Percentiles rank a stretch among this genome's conserved stretches.
These are phyloP conservation scores for Physocladia obscura DNA, from an alignment of 192 early-diverging fungal species.

Conservation along the genomic window DNA sequence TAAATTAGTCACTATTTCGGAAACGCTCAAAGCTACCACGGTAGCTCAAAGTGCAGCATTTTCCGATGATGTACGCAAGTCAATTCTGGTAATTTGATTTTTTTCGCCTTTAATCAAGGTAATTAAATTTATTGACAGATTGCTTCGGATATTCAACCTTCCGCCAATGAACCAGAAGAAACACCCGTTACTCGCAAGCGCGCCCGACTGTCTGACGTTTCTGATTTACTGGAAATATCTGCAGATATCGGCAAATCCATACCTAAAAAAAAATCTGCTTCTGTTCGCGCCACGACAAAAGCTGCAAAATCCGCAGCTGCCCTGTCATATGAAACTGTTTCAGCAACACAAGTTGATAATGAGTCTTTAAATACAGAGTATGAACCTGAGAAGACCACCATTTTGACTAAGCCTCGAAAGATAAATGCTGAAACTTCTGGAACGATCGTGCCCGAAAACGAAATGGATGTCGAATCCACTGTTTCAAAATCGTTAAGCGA, in stretches of 20 bases:
- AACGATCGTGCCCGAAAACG: too few relatives aligned
- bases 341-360: too few relatives aligned
- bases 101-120: neutral
- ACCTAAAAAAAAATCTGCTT: neutral
- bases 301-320: neutral
- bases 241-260: slow-evolving; percentile 12
- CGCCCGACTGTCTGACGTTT: slow-evolving; percentile 18
- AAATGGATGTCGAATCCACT: too few relatives aligned
- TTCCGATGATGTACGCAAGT: slow-evolving; percentile 8
- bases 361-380: too few relatives aligned
- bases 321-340: neutral
- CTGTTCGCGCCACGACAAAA: too few relatives aligned
- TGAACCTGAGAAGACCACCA: too few relatives aligned
- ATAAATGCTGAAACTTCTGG: too few relatives aligned
- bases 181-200: neutral
- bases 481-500: too few relatives aligned
- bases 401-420: too few relatives aligned
- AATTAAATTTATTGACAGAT: neutral
- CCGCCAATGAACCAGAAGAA: neutral
- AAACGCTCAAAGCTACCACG: slow-evolving; percentile 10
- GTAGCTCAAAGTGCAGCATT: neutral
- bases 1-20: slow-evolving; percentile 2
- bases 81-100: slow-evolving; percentile 12
- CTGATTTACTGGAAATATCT: slow-evolving; percentile 14
- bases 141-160: neutral